phyloP scores from a whole-genome alignment of 768 basidiomycete species.

The Phylloporus sp. region DNA sequence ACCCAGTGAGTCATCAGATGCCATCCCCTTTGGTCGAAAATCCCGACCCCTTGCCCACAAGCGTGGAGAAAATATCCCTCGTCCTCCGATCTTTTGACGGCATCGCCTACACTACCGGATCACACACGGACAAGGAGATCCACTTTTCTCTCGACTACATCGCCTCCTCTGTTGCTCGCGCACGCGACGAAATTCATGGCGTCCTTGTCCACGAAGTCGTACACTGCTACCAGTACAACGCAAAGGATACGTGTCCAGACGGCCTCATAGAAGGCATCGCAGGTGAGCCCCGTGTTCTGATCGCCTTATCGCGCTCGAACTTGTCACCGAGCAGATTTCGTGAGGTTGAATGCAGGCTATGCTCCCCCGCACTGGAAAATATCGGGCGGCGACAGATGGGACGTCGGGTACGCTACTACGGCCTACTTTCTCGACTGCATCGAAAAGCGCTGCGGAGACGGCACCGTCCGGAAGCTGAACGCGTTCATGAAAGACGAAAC shows the following conservation, averaged over 20 bases:
- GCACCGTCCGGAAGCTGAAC: slow-evolving; percentile 57
- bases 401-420: slow-evolving; percentile 70
- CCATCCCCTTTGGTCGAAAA: not conserved
- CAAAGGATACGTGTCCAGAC: slow-evolving; percentile 51
- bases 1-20: slow-evolving; percentile 37
- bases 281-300: slow-evolving; percentile 38
- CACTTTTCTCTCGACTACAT: slow-evolving; percentile 68
- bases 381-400: slow-evolving; percentile 51
- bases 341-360: slow-evolving; percentile 55
- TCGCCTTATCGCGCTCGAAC: not conserved
- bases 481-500: slow-evolving; percentile 41
- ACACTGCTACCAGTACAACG: slow-evolving; percentile 74
- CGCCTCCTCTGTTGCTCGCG: slow-evolving; percentile 35
- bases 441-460: slow-evolving; percentile 47
- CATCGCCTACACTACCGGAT: slow-evolving; percentile 63
- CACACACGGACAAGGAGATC: slow-evolving; percentile 60
- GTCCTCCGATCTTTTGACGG: slow-evolving; percentile 64
- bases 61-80: slow-evolving; percentile 51
- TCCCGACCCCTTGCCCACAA: slow-evolving; percentile 22
- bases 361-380: slow-evolving; percentile 69
- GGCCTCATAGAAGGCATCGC: slow-evolving; percentile 80
- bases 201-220: slow-evolving; percentile 74
- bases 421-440: slow-evolving; percentile 72
- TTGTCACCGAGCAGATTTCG: slow-evolving; percentile 48
- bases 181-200: slow-evolving; percentile 60